phyloP scores from a whole-genome alignment of 2,329 filamentous ascomycete species.

The Fusarium staphyleae region DNA sequence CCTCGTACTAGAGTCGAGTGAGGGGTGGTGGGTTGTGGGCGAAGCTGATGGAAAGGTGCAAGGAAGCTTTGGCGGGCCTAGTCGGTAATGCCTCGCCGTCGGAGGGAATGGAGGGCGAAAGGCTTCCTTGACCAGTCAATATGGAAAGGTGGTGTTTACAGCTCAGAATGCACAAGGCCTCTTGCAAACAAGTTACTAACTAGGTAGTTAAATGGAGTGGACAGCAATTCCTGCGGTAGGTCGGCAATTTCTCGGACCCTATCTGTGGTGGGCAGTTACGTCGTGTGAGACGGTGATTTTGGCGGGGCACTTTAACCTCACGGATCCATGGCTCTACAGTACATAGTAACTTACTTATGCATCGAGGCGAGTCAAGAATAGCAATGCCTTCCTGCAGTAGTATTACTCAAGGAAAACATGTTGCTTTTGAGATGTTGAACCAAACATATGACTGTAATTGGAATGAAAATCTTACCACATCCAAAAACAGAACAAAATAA shows the following conservation, averaged over 20 bases:
- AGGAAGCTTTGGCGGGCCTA: slow-evolving; percentile 23
- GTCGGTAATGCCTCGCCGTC: slow-evolving; percentile 17
- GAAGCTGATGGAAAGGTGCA: slow-evolving; percentile 15
- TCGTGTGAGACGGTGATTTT: slow-evolving; percentile 22
- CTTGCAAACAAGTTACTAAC: too few species aligned
- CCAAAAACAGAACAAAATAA: too few species aligned
- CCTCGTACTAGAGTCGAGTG: slow-evolving; percentile 17
- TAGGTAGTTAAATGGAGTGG: slow-evolving; percentile 32
- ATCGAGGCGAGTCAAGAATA: too few species aligned
- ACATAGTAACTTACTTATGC: too few species aligned
- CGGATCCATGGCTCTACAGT: slow-evolving; percentile 27
- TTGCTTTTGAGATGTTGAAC: too few species aligned
- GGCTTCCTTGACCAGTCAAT: slow-evolving; percentile 37
- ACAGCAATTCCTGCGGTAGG: slow-evolving; percentile 39
- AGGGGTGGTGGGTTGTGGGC: slow-evolving; percentile 29
- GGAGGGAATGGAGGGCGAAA: slow-evolving; percentile 25
- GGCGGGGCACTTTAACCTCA: slow-evolving; percentile 27
- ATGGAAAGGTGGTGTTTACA: slow-evolving; percentile 25
- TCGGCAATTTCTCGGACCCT: slow-evolving; percentile 44
- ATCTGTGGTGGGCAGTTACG: slow-evolving; percentile 20
- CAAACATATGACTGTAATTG: too few species aligned
- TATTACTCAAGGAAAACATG: too few species aligned
- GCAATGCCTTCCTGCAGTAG: too few species aligned
- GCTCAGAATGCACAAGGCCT: slow-evolving; percentile 9
- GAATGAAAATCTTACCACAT: too few species aligned